phyloP scores from a whole-genome alignment of 306 rosid species.

The Lathyrus sativus region DNA sequence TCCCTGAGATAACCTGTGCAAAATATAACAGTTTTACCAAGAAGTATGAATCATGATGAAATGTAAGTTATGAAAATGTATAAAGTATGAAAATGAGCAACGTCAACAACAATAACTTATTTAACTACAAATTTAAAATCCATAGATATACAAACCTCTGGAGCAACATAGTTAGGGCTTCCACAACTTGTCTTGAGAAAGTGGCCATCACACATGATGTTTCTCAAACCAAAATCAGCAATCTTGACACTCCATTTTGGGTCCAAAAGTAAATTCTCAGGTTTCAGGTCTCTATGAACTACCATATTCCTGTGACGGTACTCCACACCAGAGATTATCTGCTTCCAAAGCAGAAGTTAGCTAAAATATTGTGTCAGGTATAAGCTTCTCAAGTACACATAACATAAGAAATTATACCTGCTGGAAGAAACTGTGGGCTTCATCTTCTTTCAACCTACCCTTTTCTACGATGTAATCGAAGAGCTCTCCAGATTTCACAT shows the following conservation, averaged over 20 bases:
- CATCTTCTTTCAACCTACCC: conserved; percentile 95
- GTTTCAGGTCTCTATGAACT: too few species aligned
- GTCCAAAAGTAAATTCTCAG: too few species aligned
- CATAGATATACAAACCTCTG: conserved; percentile 62
- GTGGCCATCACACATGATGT: conserved; percentile 96
- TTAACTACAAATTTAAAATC: conserved; percentile 17
- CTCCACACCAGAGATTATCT: too few species aligned
- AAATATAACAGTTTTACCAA: conserved; percentile 25
- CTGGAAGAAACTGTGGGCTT: conserved; percentile 91
- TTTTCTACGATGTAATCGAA: conserved; percentile 90
- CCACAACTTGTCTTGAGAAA: conserved; percentile 97
- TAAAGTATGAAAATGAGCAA: conserved; percentile 19
- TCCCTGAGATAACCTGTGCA: conserved; percentile 52
- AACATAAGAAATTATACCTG: conserved; percentile 58
- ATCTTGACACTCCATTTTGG: too few species aligned
- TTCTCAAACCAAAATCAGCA: too few species aligned
- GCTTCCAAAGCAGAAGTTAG: conserved; percentile 38
- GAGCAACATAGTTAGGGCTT: conserved; percentile 96
- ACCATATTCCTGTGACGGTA: too few species aligned
- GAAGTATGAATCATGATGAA: conserved; percentile 3
- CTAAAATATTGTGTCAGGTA: conserved; percentile 21
- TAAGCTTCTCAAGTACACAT: conserved; percentile 21
- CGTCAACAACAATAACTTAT: background rate
- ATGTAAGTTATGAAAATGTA: background rate
- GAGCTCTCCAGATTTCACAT: conserved; percentile 87